Base-by-base conservation (phyloP, 2,329 filamentous ascomycete genomes). In the Aspergillus sp. region DNA sequence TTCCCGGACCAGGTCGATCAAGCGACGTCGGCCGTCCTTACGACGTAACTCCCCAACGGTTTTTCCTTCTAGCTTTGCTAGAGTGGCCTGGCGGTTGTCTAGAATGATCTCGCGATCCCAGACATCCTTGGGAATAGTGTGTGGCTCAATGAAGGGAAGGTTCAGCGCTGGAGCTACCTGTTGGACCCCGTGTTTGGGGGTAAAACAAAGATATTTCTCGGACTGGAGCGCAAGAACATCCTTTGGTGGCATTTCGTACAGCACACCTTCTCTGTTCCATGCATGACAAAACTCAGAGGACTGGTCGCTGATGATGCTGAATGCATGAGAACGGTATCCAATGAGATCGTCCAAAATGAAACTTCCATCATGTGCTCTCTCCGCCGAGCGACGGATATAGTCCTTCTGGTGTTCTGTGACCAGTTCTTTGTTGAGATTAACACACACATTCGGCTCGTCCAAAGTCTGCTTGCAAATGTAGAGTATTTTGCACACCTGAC, bases 181-280 rank as follows among this genome's bases (percentile, higher is more conserved):
- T 8, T 53, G 57, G 2, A 59, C 55, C 4, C 51, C 56, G 24
- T 49, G 36, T 39, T 62, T 58, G 0, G 68, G 67, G 2, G 58
- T 34, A n/a, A 72, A 57, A 0, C 66, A 54, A 32, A 72, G 65
- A 55, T 75, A 77, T 38, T 71, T 75, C 61, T 76, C 72, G 0
- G 71, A 72, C n/a, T 74, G 59, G 5, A 65, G 45, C 4, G 64
- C 62, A 17, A 75, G 60, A n/a, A 69, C 60, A 43, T 73, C 64
- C 4, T 53, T 56, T 2, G 70, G 64, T 5, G 73, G 66, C 30
- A 66, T 58, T 12, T 68, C 59, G 39, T 74, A 72, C 51, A 70
- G 59, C 5, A 69, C 60, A 20, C 69, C 63, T 13, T 71, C 58
- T 1, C 57, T 58, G n/a, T 43, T 58, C 74, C 74, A 76, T 55